Conservation (phyloP, 1,284 basidiomycete species). For the Porogramme epimiltina region DNA sequence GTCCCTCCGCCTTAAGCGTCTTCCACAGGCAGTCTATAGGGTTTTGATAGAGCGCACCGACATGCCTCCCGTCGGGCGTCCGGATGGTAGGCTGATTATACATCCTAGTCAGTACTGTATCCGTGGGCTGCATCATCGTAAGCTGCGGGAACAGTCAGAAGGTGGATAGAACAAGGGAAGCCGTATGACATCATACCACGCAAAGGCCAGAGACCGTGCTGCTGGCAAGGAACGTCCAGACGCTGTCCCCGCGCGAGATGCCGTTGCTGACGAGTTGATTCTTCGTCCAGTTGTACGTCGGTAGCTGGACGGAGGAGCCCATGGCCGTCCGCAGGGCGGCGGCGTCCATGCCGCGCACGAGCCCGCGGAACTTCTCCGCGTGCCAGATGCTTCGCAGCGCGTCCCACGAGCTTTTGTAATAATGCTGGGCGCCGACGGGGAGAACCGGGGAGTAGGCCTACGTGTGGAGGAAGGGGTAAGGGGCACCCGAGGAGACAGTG, state of each 20-base stretch:
- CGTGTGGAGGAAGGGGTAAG: constrained; percentile 2
- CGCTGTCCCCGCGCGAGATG: constrained; percentile 70
- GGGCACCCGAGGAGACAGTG: background rate
- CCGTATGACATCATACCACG: constrained; percentile 75
- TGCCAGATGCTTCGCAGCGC: constrained; percentile 82
- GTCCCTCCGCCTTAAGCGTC: constrained; percentile 89
- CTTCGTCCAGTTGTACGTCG: constrained; percentile 94
- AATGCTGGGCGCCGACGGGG: constrained; percentile 93
- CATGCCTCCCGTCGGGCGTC: constrained; percentile 72
- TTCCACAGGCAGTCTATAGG: constrained; percentile 97
- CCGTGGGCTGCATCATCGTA: constrained; percentile 86
- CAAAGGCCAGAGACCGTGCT: constrained; percentile 90
- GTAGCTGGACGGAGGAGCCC: constrained; percentile 93
- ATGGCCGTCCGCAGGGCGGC: constrained; percentile 93
- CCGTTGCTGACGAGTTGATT: constrained; percentile 68
- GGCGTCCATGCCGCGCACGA: constrained; percentile 90
- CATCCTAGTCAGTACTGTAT: constrained; percentile 90
- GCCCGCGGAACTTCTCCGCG: constrained; percentile 77
- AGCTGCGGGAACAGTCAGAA: constrained; percentile 49
- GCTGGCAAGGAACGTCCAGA: constrained; percentile 88
- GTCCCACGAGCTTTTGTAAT: constrained; percentile 84
- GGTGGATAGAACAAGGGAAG: background rate
- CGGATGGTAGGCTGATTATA: constrained; percentile 91
- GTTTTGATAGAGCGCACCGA: constrained; percentile 85
- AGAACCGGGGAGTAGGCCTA: constrained; percentile 90